A percentile compares a stretch with the other conserved stretches of the same genome.
phyloP scores from a whole-genome alignment of 2,329 filamentous ascomycete genomes.

The Calonectria pseudoturangicola region DNA sequence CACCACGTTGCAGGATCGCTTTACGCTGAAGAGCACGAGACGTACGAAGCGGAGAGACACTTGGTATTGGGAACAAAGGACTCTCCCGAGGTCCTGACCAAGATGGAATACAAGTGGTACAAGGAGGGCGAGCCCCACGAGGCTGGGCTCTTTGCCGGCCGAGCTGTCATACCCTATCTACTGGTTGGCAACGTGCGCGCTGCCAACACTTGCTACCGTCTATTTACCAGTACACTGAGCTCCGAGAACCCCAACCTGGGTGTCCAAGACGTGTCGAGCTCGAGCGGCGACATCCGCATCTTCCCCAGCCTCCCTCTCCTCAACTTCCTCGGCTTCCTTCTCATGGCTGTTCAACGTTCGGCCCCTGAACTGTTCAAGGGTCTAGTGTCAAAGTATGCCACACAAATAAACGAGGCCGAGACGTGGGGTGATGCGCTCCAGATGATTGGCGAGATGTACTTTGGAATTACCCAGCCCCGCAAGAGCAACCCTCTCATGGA shows the following conservation, averaged over 20 bases:
- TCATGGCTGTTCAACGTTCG: slow-evolving; percentile 89
- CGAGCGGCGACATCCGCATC: slow-evolving; percentile 83
- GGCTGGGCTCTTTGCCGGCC: slow-evolving; percentile 88
- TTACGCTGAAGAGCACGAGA: slow-evolving; percentile 94
- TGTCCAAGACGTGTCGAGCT: slow-evolving; percentile 87
- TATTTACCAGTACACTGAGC: slow-evolving; percentile 69
- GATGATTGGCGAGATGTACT: slow-evolving; percentile 97
- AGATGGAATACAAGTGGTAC: slow-evolving; percentile 96
- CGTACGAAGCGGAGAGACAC: slow-evolving; percentile 95
- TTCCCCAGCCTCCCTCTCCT: slow-evolving; percentile 95
- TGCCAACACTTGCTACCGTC: slow-evolving; percentile 86
- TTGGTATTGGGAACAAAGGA: slow-evolving; percentile 91
- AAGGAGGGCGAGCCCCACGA: slow-evolving; percentile 90
- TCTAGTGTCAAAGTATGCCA: slow-evolving; percentile 86
- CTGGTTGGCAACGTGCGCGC: slow-evolving; percentile 92
- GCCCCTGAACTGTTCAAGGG: slow-evolving; percentile 86
- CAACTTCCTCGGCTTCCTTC: slow-evolving; percentile 91
- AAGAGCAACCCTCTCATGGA: slow-evolving; percentile 96
- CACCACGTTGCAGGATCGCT: slow-evolving; percentile 93
- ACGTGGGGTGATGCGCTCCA: slow-evolving; percentile 89
- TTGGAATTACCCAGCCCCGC: slow-evolving; percentile 89
- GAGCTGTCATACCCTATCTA: slow-evolving; percentile 92
- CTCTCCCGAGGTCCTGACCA: slow-evolving; percentile 86
- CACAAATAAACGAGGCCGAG: slow-evolving; percentile 84
- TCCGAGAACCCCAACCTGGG: slow-evolving; percentile 72